Conservation (phyloP, 2,329 filamentous ascomycete genomes). For the Cyphellophora europaea region DNA sequence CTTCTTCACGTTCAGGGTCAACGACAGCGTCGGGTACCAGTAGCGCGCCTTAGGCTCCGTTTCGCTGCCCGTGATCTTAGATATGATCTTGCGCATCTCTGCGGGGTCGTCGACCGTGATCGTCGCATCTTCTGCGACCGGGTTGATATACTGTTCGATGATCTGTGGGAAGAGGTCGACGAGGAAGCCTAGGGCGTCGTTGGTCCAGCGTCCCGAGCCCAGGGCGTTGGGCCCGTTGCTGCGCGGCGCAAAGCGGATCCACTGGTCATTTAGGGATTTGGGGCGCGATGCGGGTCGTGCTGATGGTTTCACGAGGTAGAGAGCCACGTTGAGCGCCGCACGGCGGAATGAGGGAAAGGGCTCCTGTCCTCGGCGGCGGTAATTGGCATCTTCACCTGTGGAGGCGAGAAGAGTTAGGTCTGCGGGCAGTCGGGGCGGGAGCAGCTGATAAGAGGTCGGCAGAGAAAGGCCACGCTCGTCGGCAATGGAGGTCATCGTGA, state of each 20-base stretch:
- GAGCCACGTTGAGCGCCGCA: slow-evolving; percentile 41
- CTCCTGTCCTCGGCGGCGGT: slow-evolving; percentile 29
- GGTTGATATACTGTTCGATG: slow-evolving; percentile 42
- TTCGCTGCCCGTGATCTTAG: slow-evolving; percentile 18
- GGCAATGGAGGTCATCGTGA: slow-evolving; percentile 54
- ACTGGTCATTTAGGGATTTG: slow-evolving; percentile 46
- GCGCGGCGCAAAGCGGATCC: slow-evolving; percentile 51
- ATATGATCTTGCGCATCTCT: slow-evolving; percentile 22
- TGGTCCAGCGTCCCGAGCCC: slow-evolving; percentile 46
- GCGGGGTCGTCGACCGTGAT: slow-evolving; percentile 25
- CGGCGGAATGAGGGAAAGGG: slow-evolving; percentile 32
- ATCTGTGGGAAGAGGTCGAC: slow-evolving; percentile 61
- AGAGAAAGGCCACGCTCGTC: slow-evolving; percentile 50
- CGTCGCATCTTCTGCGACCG: slow-evolving; percentile 15
- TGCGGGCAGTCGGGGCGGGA: slow-evolving; percentile 27
- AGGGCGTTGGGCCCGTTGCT: slow-evolving; percentile 4
- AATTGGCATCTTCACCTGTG: slow-evolving; percentile 34
- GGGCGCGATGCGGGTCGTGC: slow-evolving; percentile 23
- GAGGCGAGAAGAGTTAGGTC: slow-evolving; percentile 15
- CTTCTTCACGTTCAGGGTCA: slow-evolving; percentile 73
- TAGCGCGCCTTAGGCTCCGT: slow-evolving; percentile 28
- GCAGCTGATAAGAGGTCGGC: slow-evolving; percentile 44
- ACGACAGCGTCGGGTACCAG: slow-evolving; percentile 68
- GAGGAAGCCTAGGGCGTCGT: slow-evolving; percentile 55
- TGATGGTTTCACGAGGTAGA: slow-evolving; percentile 42